phyloP scores from a whole-genome alignment of 768 basidiomycete species.

The Auriscalpium microsporum region DNA sequence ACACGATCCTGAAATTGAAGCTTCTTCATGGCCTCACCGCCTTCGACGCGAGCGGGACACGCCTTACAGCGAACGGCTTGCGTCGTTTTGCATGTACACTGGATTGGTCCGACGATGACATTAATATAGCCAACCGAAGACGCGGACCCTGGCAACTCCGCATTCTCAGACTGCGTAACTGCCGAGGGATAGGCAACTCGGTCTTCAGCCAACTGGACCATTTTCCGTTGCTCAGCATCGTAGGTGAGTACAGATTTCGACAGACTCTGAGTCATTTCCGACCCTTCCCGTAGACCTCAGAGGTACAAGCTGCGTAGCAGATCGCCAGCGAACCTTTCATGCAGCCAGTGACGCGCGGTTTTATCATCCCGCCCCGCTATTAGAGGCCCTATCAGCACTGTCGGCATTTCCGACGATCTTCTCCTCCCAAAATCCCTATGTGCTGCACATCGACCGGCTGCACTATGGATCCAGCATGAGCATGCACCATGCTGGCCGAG shows the following conservation, averaged over 20 bases:
- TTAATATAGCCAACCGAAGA: constrained; percentile 10
- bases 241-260: constrained; percentile 8
- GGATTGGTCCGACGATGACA: constrained; percentile 25
- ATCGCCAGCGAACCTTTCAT: constrained; percentile 3
- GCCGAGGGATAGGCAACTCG: constrained; percentile 5
- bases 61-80: constrained; percentile 44
- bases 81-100: constrained; percentile 44
- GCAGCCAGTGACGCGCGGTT: constrained; percentile 9
- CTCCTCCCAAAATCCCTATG: constrained; percentile 6
- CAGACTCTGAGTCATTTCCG: neutral
- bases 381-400: constrained; percentile 8
- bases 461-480: neutral
- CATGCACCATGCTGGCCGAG: too few relatives aligned
- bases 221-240: constrained; percentile 11
- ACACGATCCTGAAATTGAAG: constrained; percentile 41
- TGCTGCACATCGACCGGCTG: constrained; percentile 10
- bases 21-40: constrained; percentile 48
- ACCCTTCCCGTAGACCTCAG: constrained; percentile 10
- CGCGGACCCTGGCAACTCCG: constrained; percentile 17
- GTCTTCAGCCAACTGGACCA: constrained; percentile 6
- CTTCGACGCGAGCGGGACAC: constrained; percentile 53
- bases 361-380: constrained; percentile 8
- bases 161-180: constrained; percentile 12
- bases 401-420: neutral
- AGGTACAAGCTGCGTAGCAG: constrained; percentile 9